Conservation (phyloP, 805 yeast genomes). For the Pichia pseudocactophila region DNA sequence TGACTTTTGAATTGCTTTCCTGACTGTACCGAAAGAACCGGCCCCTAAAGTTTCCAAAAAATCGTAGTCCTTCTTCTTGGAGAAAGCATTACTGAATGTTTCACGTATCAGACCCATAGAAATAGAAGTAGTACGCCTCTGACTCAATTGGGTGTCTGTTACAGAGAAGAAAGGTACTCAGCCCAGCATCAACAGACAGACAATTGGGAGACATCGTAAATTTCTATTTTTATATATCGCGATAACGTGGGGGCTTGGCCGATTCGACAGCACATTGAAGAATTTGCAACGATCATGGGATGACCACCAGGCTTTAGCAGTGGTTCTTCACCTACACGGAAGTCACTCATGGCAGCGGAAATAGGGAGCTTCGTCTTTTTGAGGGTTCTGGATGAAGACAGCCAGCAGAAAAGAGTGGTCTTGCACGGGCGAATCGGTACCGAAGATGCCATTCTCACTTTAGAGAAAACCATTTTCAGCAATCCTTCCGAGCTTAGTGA, state of each 20-base stretch:
- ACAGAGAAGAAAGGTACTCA: neutral
- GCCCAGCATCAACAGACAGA: too few relatives aligned
- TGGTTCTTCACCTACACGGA: too few relatives aligned
- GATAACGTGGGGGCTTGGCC: too few relatives aligned
- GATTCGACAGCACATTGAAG: neutral
- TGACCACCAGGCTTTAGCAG: too few relatives aligned
- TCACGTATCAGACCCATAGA: neutral
- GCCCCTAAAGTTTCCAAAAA: conserved; percentile 88
- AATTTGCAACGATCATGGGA: too few relatives aligned
- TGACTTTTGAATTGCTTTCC: conserved; percentile 47
- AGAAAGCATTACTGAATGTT: neutral
- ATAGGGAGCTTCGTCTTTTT: conserved; percentile 35
- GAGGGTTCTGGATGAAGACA: conserved; percentile 45
- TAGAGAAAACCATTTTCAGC: conserved; percentile 65
- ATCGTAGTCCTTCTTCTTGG: conserved; percentile 56
- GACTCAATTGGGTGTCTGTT: too few relatives aligned
- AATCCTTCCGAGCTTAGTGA: neutral
- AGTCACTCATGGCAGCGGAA: too few relatives aligned
- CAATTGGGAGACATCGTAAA: too few relatives aligned
- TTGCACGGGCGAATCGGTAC: conserved; percentile 59
- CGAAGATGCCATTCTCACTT: conserved; percentile 55
- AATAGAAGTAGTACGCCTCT: neutral
- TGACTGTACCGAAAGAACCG: conserved; percentile 89
- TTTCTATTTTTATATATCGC: too few relatives aligned
- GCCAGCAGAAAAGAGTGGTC: conserved; percentile 58